Evolutionary conservation across 1,284 basidiomycete genomes (phyloP), one percentile per base, ranked within the genome.

Genomic region (Stygiomarasmius scandens): DNA sequence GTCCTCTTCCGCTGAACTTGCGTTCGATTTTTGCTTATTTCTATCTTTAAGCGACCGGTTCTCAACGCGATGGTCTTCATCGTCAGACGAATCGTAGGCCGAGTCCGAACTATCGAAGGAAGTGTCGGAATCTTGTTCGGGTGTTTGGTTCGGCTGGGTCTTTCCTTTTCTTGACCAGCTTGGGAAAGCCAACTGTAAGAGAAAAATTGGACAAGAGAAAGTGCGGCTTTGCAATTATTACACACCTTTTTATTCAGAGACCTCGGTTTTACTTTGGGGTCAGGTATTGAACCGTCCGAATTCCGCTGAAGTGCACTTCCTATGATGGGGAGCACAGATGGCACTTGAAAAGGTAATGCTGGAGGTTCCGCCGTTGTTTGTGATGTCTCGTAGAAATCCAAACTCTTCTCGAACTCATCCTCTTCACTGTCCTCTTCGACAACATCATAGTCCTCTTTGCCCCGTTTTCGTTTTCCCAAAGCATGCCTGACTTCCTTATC

Each of bases 91-190:
- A 61, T 88, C 86, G 60, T 84, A 77, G 8, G 76, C 84, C 20
- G 88, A 91, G 68, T 90, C 87, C 2, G 90, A 91, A 65, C 88
- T 90, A 68, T 90, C 85, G 60, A 89, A 92, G 0, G 89, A 89
- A 2, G 79, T 76, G 54, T 89, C 86, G 3, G 85, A 86, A 11
- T 78, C 64, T 3, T 60, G 45, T 12, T 59, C 36, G n/a, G 58
- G 55, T n/a, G 55, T 48, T 23, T 60, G 57, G 8, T 57, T 52
- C 29, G 34, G 63, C 36, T 58, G 63, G 23, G 58, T 62, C 59
- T 79, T 74, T 41, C 14, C 38, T 41, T 41, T 41, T 41, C 38
- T 41, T n/a, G 38, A 41, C 83, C 82, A 81, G 50, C 68, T 72
- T 52, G 68, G 69, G 64, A 77, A 79, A 49, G 60, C 60, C 50